Evolutionary conservation across 2,329 filamentous ascomycete genomes (phyloP), one percentile per base, ranked within the genome.

Genomic region (Xylaria sp.): DNA sequence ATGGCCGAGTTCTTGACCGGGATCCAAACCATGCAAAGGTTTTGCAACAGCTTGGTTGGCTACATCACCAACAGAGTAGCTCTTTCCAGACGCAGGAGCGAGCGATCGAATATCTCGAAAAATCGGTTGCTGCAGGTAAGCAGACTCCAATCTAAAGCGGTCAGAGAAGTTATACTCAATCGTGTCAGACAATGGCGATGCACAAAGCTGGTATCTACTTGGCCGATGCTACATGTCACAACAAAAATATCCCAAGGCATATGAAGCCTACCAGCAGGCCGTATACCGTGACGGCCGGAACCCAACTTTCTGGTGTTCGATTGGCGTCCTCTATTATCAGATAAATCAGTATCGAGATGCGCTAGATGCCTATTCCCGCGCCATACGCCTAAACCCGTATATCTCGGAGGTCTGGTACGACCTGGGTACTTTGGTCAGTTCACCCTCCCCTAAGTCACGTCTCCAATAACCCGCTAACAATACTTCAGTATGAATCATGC

Each of bases 331-430:
- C 68, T 99, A 99, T 81, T 99, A 98, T 83, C 96, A 98, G 83
- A 99, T 99, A 85, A 99, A 98, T 82, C 96, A 99, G 83, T 99
- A 99, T 83, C 91, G 96, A 68, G 96, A 99, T 84, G 96, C 96
- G 2, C 88, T 99, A 62, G 96, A 99, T 83, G 96, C 96, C 48
- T 99, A 98, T 82, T 98, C 94, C 70, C 92, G 96, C 69, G 96
- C 96, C 56, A 99, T 98, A 76, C 92, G 96, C 65, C 83, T 99
- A 76, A 99, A 98, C 79, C 96, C 96, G 5, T 98, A 97, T 84
- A 98, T 99, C 73, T 98, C 94, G 1, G 96, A 99, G 81, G 96
- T 99, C 61, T 99, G 96, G 96, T 99, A 98, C 81, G 96, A 99
- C 81, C 85, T 99, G 48, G 96, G 96, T 71, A 99, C 96, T 75